Conservation (phyloP, 1,284 basidiomycete genomes). For the Pulveroboletus sp. region DNA sequence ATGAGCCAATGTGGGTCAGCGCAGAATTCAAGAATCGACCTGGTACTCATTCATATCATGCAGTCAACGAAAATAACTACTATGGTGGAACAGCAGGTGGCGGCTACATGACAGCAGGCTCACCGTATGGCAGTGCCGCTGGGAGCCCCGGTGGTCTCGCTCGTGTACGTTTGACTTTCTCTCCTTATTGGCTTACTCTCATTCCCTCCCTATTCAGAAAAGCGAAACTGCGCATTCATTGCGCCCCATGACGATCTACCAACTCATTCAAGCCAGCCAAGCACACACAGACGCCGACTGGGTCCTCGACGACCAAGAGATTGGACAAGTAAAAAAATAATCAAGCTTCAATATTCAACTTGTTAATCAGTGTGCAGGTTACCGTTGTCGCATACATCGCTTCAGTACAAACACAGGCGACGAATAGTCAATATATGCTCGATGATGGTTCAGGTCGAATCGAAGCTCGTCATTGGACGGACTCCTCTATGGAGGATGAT, state of each 20-base stretch:
- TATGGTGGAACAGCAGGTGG: constrained; percentile 37
- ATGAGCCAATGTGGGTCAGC: constrained; percentile 44
- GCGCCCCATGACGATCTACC: constrained; percentile 83
- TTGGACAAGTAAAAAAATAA: constrained; percentile 64
- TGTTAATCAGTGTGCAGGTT: constrained; percentile 39
- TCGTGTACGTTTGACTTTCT: constrained; percentile 30
- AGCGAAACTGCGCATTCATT: constrained; percentile 62
- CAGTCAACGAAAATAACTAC: constrained; percentile 35
- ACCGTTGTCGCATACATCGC: constrained; percentile 82
- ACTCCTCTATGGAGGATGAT: constrained; percentile 57
- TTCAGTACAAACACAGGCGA: constrained; percentile 68
- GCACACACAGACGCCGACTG: constrained; percentile 88
- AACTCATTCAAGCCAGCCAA: constrained; percentile 76
- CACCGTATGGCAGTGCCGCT: constrained; percentile 40
- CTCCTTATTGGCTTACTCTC: neutral
- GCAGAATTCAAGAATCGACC: neutral
- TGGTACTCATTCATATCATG: constrained; percentile 3
- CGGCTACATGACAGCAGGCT: constrained; percentile 41
- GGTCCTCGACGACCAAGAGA: constrained; percentile 75
- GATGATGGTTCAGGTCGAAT: constrained; percentile 90
- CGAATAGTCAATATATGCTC: constrained; percentile 78
- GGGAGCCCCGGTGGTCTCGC: constrained; percentile 44
- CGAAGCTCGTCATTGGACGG: constrained; percentile 88
- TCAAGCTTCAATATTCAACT: neutral
- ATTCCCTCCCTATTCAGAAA: constrained; percentile 28